Evolutionary conservation across 306 rosid species (phyloP).

Genomic region (Erythrophleum fordii): DNA sequence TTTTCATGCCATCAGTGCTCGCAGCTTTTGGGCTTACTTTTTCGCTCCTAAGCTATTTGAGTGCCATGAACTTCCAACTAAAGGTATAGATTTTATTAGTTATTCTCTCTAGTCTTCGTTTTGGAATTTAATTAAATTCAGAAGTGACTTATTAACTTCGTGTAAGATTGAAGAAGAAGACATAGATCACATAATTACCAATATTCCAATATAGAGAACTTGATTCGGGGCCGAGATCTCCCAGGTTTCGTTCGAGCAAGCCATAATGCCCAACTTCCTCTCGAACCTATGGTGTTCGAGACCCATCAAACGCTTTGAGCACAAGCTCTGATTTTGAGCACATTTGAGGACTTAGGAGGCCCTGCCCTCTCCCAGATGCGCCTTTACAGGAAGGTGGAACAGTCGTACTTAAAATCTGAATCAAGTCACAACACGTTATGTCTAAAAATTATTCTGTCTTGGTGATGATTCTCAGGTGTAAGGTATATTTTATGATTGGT

Average conservation of each 20-base stretch:
- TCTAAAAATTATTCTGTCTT: too few species aligned
- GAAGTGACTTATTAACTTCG: background rate
- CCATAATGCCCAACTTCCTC: background rate
- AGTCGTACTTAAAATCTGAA: too few species aligned
- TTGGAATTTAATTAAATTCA: background rate
- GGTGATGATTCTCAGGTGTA: too few species aligned
- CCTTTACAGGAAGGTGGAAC: too few species aligned
- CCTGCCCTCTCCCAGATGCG: constrained; percentile 27
- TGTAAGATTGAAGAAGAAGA: constrained; percentile 36
- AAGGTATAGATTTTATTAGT: constrained; percentile 21
- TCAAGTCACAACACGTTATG: too few species aligned
- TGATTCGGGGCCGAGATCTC: constrained; percentile 49
- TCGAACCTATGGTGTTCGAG: background rate
- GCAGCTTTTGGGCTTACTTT: constrained; percentile 42
- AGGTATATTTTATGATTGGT: too few species aligned
- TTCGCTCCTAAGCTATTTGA: constrained; percentile 30
- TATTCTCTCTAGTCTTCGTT: too few species aligned
- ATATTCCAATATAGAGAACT: constrained; percentile 43
- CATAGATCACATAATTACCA: constrained; percentile 42
- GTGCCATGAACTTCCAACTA: constrained; percentile 40
- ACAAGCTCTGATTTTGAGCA: constrained; percentile 44
- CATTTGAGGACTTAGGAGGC: constrained; percentile 52
- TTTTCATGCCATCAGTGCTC: constrained; percentile 43
- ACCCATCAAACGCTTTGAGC: constrained; percentile 33
- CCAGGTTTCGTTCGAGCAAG: constrained; percentile 27